Conservation (phyloP, 2,329 filamentous ascomycete genomes). For the Ophiostoma sp. region DNA sequence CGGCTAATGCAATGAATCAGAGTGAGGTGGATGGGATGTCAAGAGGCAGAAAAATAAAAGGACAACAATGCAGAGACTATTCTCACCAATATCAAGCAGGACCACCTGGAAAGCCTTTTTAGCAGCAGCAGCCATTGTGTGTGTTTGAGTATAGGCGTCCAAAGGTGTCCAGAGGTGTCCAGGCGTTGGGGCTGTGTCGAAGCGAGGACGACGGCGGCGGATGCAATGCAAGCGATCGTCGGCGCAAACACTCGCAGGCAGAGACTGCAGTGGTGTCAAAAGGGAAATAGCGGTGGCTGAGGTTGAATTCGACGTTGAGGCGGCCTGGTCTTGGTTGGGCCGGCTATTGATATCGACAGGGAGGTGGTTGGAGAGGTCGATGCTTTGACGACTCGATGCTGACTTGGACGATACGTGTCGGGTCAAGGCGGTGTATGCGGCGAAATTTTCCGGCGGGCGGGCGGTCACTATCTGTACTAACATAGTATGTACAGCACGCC, state of each 20-base stretch:
- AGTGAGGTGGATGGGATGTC: background rate
- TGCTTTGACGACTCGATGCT: background rate
- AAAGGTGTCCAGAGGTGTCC: too few relatives aligned
- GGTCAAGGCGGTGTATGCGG: background rate
- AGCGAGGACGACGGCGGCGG: background rate
- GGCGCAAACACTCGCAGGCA: background rate
- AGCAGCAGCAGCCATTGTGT: constrained; percentile 24
- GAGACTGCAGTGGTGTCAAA: background rate
- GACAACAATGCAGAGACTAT: background rate
- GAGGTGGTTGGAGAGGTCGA: background rate
- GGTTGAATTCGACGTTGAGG: background rate
- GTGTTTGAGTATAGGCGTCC: background rate
- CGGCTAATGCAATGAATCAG: background rate
- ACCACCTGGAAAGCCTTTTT: constrained; percentile 42
- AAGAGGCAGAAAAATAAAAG: background rate
- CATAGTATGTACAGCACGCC: background rate
- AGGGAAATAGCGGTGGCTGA: background rate
- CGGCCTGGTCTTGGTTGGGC: background rate
- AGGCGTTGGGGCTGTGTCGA: too few relatives aligned
- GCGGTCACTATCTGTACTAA: background rate
- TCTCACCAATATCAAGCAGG: constrained; percentile 55
- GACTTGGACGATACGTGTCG: background rate
- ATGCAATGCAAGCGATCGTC: background rate
- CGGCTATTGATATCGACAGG: background rate
- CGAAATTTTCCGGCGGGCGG: constrained; percentile 9